These are phyloP conservation scores for Xylaria sp. DNA, from an alignment of 2,329 filamentous ascomycete species.

Conservation along the genomic window DNA sequence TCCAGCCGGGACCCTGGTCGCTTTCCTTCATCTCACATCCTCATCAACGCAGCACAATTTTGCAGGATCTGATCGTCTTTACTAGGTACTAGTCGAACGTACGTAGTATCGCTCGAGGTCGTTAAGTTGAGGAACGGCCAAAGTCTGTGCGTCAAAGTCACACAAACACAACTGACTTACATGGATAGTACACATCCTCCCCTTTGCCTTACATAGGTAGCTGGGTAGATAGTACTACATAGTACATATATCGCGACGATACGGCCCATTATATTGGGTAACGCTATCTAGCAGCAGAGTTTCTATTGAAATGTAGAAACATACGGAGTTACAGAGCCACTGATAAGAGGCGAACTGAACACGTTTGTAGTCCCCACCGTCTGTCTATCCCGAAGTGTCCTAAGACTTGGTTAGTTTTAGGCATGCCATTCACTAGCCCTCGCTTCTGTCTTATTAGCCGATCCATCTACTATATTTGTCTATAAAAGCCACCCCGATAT, in stretches of 20 bases:
- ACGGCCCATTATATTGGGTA: no score
- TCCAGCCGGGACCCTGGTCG: slow-evolving; percentile 26
- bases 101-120: slow-evolving; percentile 14
- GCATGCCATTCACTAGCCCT: slow-evolving; percentile 17
- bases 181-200: neutral
- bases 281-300: no score
- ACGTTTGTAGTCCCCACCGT: no score
- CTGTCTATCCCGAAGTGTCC: no score
- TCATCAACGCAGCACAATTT: no score
- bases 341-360: no score
- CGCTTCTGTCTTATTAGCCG: slow-evolving; percentile 13
- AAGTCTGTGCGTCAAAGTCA: neutral
- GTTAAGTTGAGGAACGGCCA: slow-evolving; percentile 11
- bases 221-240: no score
- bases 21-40: slow-evolving; percentile 28
- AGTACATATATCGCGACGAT: no score
- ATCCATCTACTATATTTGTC: slow-evolving; percentile 11
- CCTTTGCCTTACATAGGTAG: neutral
- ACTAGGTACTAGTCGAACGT: slow-evolving; percentile 18
- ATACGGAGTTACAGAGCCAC: no score
- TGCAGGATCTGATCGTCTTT: slow-evolving; percentile 25
- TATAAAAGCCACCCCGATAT: neutral
- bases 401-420: slow-evolving; percentile 3
- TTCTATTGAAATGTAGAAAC: no score
- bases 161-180: neutral